Conservation (phyloP, 345 rosid genomes). For the Turnera subulata region DNA sequence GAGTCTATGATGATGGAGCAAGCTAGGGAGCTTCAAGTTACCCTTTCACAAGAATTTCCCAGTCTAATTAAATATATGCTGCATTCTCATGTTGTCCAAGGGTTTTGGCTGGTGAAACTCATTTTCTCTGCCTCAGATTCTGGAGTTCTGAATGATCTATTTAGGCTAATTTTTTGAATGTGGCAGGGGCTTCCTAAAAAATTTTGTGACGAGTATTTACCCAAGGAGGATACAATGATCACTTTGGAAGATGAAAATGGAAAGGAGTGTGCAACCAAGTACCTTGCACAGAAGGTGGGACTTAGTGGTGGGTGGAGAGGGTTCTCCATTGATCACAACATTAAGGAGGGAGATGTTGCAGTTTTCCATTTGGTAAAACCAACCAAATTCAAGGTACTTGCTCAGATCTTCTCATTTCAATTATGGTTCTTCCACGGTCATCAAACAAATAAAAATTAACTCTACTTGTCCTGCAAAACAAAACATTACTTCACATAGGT, state of each 20-base stretch:
- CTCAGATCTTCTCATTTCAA: no score
- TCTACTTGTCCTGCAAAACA: no score
- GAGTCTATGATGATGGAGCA: constrained; percentile 30
- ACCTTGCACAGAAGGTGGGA: constrained; percentile 36
- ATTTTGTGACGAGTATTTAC: not conserved
- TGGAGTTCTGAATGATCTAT: constrained; percentile 3
- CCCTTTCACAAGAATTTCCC: constrained; percentile 43
- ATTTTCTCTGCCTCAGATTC: not conserved
- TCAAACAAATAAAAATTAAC: no score
- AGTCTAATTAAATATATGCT: constrained; percentile 50
- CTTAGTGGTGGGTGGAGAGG: constrained; percentile 61
- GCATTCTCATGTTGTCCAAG: constrained; percentile 56
- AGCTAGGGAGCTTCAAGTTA: constrained; percentile 47
- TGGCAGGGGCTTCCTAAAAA: constrained; percentile 33
- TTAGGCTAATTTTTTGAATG: not conserved
- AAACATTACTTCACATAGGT: no score
- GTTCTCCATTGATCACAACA: constrained; percentile 39
- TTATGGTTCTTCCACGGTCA: no score
- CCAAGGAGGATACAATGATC: constrained; percentile 24
- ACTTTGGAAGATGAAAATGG: constrained; percentile 39
- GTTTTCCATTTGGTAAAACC: constrained; percentile 44
- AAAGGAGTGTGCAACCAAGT: constrained; percentile 32
- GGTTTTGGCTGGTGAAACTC: constrained; percentile 58
- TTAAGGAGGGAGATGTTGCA: constrained; percentile 43
- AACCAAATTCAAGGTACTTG: constrained; percentile 32